phyloP scores from a whole-genome alignment of 768 basidiomycete genomes.

The Lactarius deliciosus region DNA sequence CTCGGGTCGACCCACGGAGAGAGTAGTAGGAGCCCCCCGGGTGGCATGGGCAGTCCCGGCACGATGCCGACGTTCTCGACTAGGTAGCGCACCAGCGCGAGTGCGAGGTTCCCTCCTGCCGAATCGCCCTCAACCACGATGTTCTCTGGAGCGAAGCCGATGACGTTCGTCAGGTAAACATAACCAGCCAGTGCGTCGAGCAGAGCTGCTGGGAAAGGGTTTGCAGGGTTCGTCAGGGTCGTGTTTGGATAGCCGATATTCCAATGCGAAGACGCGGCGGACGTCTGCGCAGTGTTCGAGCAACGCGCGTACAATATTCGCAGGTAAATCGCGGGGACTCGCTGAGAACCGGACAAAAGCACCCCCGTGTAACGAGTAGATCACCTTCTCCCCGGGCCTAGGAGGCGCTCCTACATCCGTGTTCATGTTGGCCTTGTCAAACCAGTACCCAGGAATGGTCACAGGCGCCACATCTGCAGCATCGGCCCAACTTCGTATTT shows the following conservation, averaged over 20 bases:
- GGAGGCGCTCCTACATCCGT: slow-evolving; percentile 38
- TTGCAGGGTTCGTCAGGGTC: slow-evolving; percentile 41
- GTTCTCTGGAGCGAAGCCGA: slow-evolving; percentile 56
- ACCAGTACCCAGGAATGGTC: slow-evolving; percentile 27
- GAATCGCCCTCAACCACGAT: slow-evolving; percentile 75
- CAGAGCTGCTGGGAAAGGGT: slow-evolving; percentile 74
- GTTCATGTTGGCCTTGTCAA: slow-evolving; percentile 17
- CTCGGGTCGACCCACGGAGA: slow-evolving; percentile 22
- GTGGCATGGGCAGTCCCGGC: slow-evolving; percentile 11
- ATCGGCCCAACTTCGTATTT: slow-evolving; percentile 21
- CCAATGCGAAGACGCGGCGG: slow-evolving; percentile 57
- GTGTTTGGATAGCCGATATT: slow-evolving; percentile 66
- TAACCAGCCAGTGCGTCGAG: slow-evolving; percentile 76
- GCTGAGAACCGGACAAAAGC: slow-evolving; percentile 55
- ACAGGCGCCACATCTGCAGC: slow-evolving; percentile 16
- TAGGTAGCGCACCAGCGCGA: slow-evolving; percentile 62
- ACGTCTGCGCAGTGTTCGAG: slow-evolving; percentile 36
- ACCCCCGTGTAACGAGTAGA: slow-evolving; percentile 67
- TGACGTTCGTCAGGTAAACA: slow-evolving; percentile 57
- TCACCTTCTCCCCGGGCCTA: slow-evolving; percentile 51
- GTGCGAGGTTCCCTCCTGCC: slow-evolving; percentile 72
- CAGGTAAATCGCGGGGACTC: slow-evolving; percentile 46
- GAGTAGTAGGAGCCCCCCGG: slow-evolving; percentile 17
- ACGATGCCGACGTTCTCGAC: slow-evolving; percentile 30
- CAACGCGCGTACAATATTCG: slow-evolving; percentile 43